phyloP scores from a whole-genome alignment of 164 flowering plant genomes.

The Vitis labrusca region DNA sequence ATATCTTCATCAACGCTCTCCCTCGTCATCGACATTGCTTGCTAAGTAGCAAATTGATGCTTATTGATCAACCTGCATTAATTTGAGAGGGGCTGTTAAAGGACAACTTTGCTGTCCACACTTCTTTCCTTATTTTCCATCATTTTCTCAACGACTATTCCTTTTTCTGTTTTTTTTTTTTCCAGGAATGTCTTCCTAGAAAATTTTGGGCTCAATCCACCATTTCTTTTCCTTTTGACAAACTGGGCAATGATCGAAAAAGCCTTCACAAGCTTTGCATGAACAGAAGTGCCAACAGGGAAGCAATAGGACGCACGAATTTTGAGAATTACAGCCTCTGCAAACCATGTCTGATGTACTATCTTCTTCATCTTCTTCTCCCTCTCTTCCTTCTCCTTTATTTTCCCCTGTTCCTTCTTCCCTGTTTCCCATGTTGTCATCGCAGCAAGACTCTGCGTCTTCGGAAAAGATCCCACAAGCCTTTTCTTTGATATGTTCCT shows the following conservation, averaged over 20 bases:
- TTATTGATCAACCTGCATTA: no score
- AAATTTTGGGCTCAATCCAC: conserved; percentile 38
- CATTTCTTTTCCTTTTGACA: conserved; percentile 53
- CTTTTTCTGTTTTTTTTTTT: not conserved
- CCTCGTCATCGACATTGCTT: no score
- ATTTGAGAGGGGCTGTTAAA: no score
- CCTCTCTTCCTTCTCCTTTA: conserved; percentile 2
- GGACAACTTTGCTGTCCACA: no score
- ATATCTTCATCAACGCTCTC: no score
- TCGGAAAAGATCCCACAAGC: conserved; percentile 21
- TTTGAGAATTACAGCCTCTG: conserved; percentile 41
- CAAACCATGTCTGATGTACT: conserved; percentile 29
- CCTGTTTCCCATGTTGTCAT: conserved; percentile 1
- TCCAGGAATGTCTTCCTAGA: conserved; percentile 17
- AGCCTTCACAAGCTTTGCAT: conserved; percentile 58
- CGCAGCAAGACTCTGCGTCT: conserved; percentile 70
- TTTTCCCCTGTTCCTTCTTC: not conserved
- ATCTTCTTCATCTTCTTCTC: conserved; percentile 1
- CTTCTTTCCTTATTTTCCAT: not conserved
- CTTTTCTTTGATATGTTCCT: conserved; percentile 39
- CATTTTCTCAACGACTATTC: not conserved
- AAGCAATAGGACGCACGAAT: conserved; percentile 53
- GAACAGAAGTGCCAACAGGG: conserved; percentile 81
- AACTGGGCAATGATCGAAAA: conserved; percentile 64
- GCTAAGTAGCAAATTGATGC: no score